These are phyloP conservation scores for Teratosphaeria nubilosa DNA, from an alignment of 2,329 filamentous ascomycete genomes.

Conservation along the genomic window DNA sequence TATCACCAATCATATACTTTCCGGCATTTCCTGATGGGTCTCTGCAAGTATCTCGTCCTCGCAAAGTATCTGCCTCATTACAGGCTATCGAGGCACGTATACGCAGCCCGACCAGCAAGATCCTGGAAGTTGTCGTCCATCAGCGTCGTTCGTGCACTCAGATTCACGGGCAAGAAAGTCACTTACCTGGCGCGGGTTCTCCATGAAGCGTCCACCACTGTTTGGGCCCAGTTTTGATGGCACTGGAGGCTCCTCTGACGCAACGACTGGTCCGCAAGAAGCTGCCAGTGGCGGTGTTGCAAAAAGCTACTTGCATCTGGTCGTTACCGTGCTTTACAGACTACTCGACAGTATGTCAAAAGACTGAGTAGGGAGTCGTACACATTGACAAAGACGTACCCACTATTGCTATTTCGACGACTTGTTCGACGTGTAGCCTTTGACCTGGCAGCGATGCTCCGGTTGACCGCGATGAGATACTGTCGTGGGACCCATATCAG, in stretches of 20 bases:
- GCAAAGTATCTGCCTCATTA: too few species aligned
- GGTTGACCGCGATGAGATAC: neutral
- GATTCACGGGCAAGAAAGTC: neutral
- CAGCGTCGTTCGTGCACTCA: neutral
- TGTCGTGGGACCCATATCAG: neutral
- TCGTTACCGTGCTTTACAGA: neutral
- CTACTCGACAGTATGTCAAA: neutral
- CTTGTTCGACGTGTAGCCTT: neutral
- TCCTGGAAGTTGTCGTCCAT: neutral
- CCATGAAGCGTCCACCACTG: neutral
- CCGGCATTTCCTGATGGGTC: too few species aligned
- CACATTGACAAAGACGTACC: neutral
- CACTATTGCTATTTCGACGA: neutral
- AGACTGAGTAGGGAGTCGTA: neutral
- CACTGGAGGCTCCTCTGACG: neutral
- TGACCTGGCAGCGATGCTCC: neutral
- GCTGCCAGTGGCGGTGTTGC: neutral
- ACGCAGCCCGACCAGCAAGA: neutral
- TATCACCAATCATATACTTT: too few species aligned
- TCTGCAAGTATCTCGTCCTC: too few species aligned
- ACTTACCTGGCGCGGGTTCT: neutral
- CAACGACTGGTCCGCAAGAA: neutral
- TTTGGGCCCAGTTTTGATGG: neutral
- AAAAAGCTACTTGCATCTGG: neutral
- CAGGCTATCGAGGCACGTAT: too few species aligned